A percentile compares a stretch with the other conserved stretches of the same genome.
phyloP scores from a whole-genome alignment of 2,329 filamentous ascomycete species.

The Zymoseptoria pseudotritici region DNA sequence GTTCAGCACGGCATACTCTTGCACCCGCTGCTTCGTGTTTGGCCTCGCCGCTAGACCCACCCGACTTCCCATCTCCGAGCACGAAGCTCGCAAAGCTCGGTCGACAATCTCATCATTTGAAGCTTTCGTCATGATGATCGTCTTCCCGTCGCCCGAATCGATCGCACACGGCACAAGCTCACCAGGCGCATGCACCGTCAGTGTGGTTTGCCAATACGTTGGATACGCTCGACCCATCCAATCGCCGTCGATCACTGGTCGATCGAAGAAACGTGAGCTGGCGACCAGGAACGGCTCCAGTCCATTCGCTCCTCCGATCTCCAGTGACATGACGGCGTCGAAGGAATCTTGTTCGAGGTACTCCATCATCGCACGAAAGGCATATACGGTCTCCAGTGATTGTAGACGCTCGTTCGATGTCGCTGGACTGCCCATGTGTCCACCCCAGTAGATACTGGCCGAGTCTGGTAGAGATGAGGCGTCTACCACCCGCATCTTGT shows the following conservation, averaged over 20 bases:
- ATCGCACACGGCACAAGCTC: conserved; percentile 40
- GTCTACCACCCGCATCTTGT: conserved; percentile 46
- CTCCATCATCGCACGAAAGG: conserved; percentile 43
- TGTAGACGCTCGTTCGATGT: conserved; percentile 55
- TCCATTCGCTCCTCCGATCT: conserved; percentile 62
- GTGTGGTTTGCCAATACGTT: conserved; percentile 40
- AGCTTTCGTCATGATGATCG: conserved; percentile 37
- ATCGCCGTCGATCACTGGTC: conserved; percentile 39
- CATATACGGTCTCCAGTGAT: conserved; percentile 45
- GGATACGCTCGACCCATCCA: conserved; percentile 43
- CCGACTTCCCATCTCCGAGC: conserved; percentile 35
- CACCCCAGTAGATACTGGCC: conserved; percentile 49
- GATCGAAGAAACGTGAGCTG: conserved; percentile 44
- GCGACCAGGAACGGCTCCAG: conserved; percentile 52
- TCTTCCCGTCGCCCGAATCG: conserved; percentile 40
- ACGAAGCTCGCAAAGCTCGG: conserved; percentile 32
- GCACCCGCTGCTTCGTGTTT: conserved; percentile 32
- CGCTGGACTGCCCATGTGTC: conserved; percentile 53
- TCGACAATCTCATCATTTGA: conserved; percentile 38
- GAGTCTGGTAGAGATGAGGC: conserved; percentile 45
- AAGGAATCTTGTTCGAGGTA: conserved; percentile 39
- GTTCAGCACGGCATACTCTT: conserved; percentile 33
- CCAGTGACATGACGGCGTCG: conserved; percentile 54
- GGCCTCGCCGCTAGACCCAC: conserved; percentile 37
- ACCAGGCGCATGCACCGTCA: conserved; percentile 36